Evolutionary conservation across 306 rosid species (phyloP), one percentile per base, ranked within the genome.

Genomic region (Cyamopsis tetragonoloba): DNA sequence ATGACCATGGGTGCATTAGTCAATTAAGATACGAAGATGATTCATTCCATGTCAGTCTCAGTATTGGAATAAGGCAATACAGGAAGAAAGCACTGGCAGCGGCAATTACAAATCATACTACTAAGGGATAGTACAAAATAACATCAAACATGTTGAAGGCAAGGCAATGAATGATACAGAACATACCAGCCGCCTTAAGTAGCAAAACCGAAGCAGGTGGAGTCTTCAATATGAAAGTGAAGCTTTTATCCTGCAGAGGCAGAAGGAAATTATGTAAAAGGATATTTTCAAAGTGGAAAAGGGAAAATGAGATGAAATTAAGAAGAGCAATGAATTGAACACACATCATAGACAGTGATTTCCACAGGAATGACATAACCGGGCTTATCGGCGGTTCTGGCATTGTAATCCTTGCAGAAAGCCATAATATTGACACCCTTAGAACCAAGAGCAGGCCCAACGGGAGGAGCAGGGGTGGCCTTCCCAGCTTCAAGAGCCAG

Each of bases 391-490:
- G 97, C 95, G 1, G 99, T 93, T 71, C 81, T 85, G 49, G 99
- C 97, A 73, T 93, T 93, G 83, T 93, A 93, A 73, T 93, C 99
- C 79, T 93, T 93, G 72, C 97, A 93, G 58, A 93, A 93, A 37
- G 99, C 95, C 99, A 93, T 93, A 39, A 93, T 93, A 31, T 93
- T 93, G 5, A 93, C 99, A 74, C 99, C 99, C 70, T 93, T 93
- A 0, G 99, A 88, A 83, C 99, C 97, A 58, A 93, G 79, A 7
- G 99, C 99, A 26, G 99, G 99, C 10, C 99, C 99, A 13, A 93
- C 99, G 0, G 99, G 99, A 39, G 99, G 99, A 18, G 99, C 97
- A 14, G 99, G 99, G 4, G 99, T 90, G n/a, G 99, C 99, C 81
- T 93, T 93, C 1, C 99, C 99, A 23, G 99, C 99, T 86, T 93